Evolutionary conservation across 2,329 filamentous ascomycete genomes (phyloP).

Genomic region (Pyrenophora teres): DNA sequence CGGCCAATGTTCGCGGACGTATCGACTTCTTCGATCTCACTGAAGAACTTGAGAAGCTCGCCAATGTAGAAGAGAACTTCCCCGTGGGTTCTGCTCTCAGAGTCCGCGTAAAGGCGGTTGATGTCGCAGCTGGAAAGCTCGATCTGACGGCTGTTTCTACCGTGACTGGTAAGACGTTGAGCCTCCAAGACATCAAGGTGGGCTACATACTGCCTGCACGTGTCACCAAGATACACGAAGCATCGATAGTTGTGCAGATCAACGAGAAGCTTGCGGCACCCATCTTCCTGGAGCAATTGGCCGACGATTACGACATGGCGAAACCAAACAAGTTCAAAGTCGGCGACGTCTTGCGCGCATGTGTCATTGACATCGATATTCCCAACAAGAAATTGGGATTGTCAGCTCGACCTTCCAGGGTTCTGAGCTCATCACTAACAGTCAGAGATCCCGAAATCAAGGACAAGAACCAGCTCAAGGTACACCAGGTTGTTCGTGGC

Average conservation of each 20-base stretch:
- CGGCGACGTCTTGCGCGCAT: slow-evolving; percentile 87
- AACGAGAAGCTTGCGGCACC: slow-evolving; percentile 79
- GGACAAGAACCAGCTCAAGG: slow-evolving; percentile 69
- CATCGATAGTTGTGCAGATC: slow-evolving; percentile 82
- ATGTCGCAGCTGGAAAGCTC: slow-evolving; percentile 73
- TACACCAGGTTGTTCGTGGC: slow-evolving; percentile 81
- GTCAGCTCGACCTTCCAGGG: slow-evolving; percentile 83
- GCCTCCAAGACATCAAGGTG: slow-evolving; percentile 72
- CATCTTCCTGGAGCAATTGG: slow-evolving; percentile 80
- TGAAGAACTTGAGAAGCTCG: slow-evolving; percentile 79
- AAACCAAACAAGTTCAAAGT: slow-evolving; percentile 76
- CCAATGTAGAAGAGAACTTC: slow-evolving; percentile 77
- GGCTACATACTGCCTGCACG: slow-evolving; percentile 83
- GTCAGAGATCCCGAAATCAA: slow-evolving; percentile 82
- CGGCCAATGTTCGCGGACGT: slow-evolving; percentile 83
- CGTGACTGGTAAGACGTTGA: slow-evolving; percentile 61
- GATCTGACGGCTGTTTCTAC: slow-evolving; percentile 81
- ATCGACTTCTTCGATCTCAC: slow-evolving; percentile 83
- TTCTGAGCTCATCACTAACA: slow-evolving; percentile 81
- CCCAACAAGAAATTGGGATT: slow-evolving; percentile 83
- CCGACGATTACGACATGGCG: slow-evolving; percentile 82
- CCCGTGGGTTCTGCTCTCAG: slow-evolving; percentile 87
- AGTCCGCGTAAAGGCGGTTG: slow-evolving; percentile 76
- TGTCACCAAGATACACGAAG: slow-evolving; percentile 83
- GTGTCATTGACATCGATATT: slow-evolving; percentile 76